These are phyloP conservation scores for Eucalyptus marginata DNA, from an alignment of 345 rosid genomes.

Conservation along the genomic window DNA sequence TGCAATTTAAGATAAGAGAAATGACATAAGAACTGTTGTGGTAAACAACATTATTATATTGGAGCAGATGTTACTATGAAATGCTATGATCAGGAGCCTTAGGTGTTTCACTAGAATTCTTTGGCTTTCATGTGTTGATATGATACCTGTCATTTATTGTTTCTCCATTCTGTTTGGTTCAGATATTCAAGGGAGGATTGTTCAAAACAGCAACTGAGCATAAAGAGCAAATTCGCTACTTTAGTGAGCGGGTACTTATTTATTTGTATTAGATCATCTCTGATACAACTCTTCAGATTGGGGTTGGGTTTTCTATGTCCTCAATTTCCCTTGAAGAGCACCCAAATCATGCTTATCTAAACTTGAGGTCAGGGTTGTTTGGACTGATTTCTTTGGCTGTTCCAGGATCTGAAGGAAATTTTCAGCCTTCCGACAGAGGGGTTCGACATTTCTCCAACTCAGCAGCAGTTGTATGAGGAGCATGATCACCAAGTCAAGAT, in stretches of 20 bases:
- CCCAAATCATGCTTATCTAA: background rate
- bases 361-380: background rate
- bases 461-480: constrained; percentile 82
- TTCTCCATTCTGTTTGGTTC: background rate
- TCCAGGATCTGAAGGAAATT: constrained; percentile 86
- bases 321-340: background rate
- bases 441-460: constrained; percentile 78
- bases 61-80: background rate
- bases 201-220: constrained; percentile 95
- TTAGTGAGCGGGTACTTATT: constrained; percentile 67
- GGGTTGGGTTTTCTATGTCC: background rate
- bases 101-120: background rate
- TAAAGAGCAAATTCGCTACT: constrained; percentile 94
- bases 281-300: background rate
- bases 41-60: background rate
- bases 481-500: constrained; percentile 66
- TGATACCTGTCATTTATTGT: background rate
- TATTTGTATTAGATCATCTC: background rate
- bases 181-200: constrained; percentile 94
- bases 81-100: no score
- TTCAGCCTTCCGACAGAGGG: constrained; percentile 87
- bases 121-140: background rate
- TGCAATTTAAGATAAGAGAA: background rate
- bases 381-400: background rate
- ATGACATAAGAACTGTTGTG: background rate